These are phyloP conservation scores for Calonectria pseudoturangicola DNA, from an alignment of 2,329 filamentous ascomycete genomes.

Conservation along the genomic window DNA sequence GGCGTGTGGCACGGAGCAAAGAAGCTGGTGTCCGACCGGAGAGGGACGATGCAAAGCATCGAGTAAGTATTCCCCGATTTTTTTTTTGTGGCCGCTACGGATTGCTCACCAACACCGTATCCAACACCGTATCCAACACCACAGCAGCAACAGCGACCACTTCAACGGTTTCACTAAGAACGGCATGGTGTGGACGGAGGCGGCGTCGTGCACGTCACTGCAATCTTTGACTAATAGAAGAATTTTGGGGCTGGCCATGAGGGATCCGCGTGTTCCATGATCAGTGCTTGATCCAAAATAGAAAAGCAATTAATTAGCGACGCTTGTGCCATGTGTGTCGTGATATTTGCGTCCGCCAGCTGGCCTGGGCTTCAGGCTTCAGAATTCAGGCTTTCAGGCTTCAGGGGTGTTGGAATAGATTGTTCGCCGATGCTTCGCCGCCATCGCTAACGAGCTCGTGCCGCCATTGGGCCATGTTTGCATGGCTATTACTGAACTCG, in stretches of 20 bases:
- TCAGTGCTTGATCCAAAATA: conserved; percentile 24
- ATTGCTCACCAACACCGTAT: conserved; percentile 67
- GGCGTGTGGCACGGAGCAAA: conserved; percentile 76
- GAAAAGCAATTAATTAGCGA: conserved; percentile 27
- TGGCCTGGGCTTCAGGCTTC: background rate
- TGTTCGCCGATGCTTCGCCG: conserved; percentile 24
- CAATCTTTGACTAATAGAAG: conserved; percentile 71
- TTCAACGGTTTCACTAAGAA: background rate
- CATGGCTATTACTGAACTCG: conserved; percentile 15
- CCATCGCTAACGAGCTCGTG: conserved; percentile 18
- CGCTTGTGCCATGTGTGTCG: conserved; percentile 36
- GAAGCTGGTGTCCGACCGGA: conserved; percentile 80
- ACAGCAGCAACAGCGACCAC: conserved; percentile 24
- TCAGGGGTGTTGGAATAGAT: conserved; percentile 7
- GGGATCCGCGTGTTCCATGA: conserved; percentile 48
- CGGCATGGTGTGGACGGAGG: conserved; percentile 63
- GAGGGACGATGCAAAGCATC: conserved; percentile 78
- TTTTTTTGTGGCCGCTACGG: conserved; percentile 80
- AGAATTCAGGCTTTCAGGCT: conserved; percentile 14
- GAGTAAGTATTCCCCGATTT: conserved; percentile 83
- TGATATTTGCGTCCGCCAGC: conserved; percentile 40
- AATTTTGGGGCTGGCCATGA: conserved; percentile 70
- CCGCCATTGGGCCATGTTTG: conserved; percentile 9
- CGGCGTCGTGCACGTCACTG: conserved; percentile 72
- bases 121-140: conserved; percentile 45